Evolutionary conservation across 495 filamentous ascomycete species (phyloP).

Genomic region (Talaromyces proteolyticus): DNA sequence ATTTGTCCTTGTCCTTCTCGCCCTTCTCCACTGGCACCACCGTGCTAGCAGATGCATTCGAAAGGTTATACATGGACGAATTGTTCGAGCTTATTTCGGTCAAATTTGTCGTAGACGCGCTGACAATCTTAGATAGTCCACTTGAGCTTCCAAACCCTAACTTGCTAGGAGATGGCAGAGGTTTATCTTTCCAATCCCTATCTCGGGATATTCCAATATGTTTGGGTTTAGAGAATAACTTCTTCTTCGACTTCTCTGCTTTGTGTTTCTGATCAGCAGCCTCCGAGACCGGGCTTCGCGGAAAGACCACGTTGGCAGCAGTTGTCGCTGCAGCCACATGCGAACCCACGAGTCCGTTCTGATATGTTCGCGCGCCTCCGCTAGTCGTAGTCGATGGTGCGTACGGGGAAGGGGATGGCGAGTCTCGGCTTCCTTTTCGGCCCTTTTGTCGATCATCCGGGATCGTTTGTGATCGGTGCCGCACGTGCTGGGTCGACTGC

Average conservation of each 20-base stretch:
- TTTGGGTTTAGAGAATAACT: slow-evolving; percentile 85
- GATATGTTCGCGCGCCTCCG: slow-evolving; percentile 48
- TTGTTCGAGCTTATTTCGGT: slow-evolving; percentile 55
- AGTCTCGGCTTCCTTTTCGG: slow-evolving; percentile 36
- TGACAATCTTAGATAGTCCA: slow-evolving; percentile 56
- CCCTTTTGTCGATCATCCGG: slow-evolving; percentile 28
- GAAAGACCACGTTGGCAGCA: slow-evolving; percentile 84
- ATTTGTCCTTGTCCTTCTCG: slow-evolving; percentile 54
- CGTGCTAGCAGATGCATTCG: slow-evolving; percentile 80
- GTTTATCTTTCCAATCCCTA: slow-evolving; percentile 57
- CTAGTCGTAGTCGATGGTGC: slow-evolving; percentile 45
- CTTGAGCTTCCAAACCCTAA: slow-evolving; percentile 54
- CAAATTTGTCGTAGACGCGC: slow-evolving; percentile 72
- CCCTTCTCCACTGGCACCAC: slow-evolving; percentile 58
- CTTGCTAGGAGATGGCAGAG: slow-evolving; percentile 78
- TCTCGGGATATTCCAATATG: slow-evolving; percentile 74
- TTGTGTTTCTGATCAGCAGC: slow-evolving; percentile 55
- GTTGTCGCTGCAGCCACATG: slow-evolving; percentile 66
- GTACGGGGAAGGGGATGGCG: slow-evolving; percentile 17
- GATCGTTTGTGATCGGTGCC: slow-evolving; percentile 69
- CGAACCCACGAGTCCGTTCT: slow-evolving; percentile 64
- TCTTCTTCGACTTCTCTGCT: slow-evolving; percentile 81
- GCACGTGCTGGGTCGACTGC: slow-evolving; percentile 57
- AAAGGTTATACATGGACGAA: slow-evolving; percentile 72
- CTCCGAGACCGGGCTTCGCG: slow-evolving; percentile 50